Evolutionary conservation across 805 yeast genomes (phyloP).

Genomic region (Ogataea paradorogensis): DNA sequence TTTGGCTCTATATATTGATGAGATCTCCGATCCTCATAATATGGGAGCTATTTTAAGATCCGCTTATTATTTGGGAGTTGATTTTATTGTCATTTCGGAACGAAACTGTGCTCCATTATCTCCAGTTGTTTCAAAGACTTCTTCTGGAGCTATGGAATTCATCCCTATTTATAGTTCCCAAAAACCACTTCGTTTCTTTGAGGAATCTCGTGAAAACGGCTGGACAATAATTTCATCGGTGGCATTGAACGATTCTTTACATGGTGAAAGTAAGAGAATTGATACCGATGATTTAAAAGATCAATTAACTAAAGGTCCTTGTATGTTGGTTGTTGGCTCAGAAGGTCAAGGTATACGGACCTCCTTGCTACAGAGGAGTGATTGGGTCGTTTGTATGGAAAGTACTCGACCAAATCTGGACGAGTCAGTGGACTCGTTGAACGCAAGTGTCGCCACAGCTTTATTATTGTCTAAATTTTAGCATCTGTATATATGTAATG

Average conservation of each 20-base stretch:
- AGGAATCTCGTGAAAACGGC: slow-evolving; percentile 49
- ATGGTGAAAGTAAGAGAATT: slow-evolving; percentile 31
- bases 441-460: slow-evolving; percentile 89
- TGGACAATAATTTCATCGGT: slow-evolving; percentile 74
- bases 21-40: slow-evolving; percentile 82
- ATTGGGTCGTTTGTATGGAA: slow-evolving; percentile 43
- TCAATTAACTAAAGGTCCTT: slow-evolving; percentile 51
- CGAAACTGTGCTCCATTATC: slow-evolving; percentile 72
- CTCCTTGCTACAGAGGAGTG: slow-evolving; percentile 56
- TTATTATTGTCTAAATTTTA: slow-evolving; percentile 43
- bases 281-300: slow-evolving; percentile 42
- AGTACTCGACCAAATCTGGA: slow-evolving; percentile 25
- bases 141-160: slow-evolving; percentile 82
- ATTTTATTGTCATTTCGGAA: slow-evolving; percentile 67
- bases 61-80: slow-evolving; percentile 80
- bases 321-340: slow-evolving; percentile 73
- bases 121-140: slow-evolving; percentile 74
- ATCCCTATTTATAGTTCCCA: slow-evolving; percentile 56
- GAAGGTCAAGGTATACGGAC: slow-evolving; percentile 84
- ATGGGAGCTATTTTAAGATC: slow-evolving; percentile 80
- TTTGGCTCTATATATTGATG: slow-evolving; percentile 72
- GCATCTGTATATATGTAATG: slow-evolving; percentile 2
- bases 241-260: slow-evolving; percentile 27
- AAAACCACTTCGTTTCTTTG: slow-evolving; percentile 64
- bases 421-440: slow-evolving; percentile 66